Evolutionary conservation across 2,329 filamentous ascomycete species (phyloP), one percentile per base, ranked within the genome.

Genomic region (Fusarium compactum): DNA sequence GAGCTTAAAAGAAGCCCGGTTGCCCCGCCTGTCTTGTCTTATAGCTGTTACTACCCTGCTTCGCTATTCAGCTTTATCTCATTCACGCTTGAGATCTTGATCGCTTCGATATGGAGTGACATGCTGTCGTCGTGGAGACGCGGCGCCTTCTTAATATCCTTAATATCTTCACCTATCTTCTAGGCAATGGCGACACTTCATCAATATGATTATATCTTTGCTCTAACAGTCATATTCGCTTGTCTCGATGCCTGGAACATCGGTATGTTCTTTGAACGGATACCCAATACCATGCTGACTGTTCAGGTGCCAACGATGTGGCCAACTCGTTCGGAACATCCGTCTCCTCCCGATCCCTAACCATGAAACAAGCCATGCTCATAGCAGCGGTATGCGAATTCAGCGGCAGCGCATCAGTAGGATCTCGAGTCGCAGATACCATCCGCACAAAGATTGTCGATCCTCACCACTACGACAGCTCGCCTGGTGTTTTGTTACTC

Each of bases 241-340:
- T 82, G 87, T 58, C 83, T 89, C 30, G 87, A 89, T 78, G 86
- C 86, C 22, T 89, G 84, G 84, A 89, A 89, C 76, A 89, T 88
- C 68, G 87, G 87, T 83, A 65, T 61, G 79, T 71, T 4, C 12
- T 2, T 9, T 12, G 8, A 34, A 5, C 8, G 18, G 16, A 34
- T 16, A 9, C 4, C 18, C 12, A 12, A 30, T 30, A 30, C 29
- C 12, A 30, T 6, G 10, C 71, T 74, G 38, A 75, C 63, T 2
- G 8, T n/a, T 3, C 30, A 84, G 82, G 82, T 68, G 84, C 84
- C 72, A 85, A 89, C 79, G 91, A 93, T 90, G 90, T 93, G 62
- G 91, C 91, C 79, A 93, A 93, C 82, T 87, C 90, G 6, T 93
- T 90, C 87, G 90, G 90, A 22, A 92, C 89, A 43, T 90, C 88